These are phyloP conservation scores for Vigna angularis DNA, from an alignment of 306 rosid genomes.

Conservation along the genomic window DNA sequence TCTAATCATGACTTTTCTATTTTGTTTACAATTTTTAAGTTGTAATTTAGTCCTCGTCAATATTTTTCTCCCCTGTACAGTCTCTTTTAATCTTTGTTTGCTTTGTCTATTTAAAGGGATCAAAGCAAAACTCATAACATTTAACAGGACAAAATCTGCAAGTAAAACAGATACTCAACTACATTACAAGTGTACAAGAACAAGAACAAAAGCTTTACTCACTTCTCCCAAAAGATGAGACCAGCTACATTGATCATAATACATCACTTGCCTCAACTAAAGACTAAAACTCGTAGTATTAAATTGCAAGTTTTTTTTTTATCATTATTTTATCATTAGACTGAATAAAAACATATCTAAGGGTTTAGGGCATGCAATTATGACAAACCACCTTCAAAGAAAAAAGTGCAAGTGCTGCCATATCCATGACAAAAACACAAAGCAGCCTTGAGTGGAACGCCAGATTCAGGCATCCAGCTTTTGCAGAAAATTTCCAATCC, in stretches of 20 bases:
- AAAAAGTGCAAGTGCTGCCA: slow-evolving; percentile 96
- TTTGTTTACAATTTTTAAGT: not conserved
- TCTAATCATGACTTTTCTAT: not conserved
- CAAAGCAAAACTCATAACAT: not conserved
- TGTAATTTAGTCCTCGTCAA: not conserved
- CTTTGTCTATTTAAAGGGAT: not conserved
- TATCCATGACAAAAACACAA: slow-evolving; percentile 94
- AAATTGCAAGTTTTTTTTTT: not conserved
- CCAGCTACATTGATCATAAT: no score
- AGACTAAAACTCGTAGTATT: not conserved
- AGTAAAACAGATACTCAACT: not conserved
- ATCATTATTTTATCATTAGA: not conserved
- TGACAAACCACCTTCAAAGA: slow-evolving; percentile 94
- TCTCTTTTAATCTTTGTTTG: not conserved
- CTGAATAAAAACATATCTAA: not conserved
- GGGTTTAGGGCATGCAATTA: not conserved
- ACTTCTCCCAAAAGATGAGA: not conserved
- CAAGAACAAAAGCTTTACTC: not conserved
- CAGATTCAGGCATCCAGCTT: slow-evolving; percentile 78
- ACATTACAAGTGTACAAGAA: not conserved
- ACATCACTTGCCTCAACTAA: no score
- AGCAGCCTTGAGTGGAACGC: slow-evolving; percentile 67
- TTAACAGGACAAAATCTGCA: not conserved
- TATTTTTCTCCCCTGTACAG: not conserved
- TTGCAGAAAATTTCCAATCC: slow-evolving; percentile 87